These are phyloP conservation scores for Yamadazyma scolyti DNA, from an alignment of 805 yeast species.

Conservation along the genomic window DNA sequence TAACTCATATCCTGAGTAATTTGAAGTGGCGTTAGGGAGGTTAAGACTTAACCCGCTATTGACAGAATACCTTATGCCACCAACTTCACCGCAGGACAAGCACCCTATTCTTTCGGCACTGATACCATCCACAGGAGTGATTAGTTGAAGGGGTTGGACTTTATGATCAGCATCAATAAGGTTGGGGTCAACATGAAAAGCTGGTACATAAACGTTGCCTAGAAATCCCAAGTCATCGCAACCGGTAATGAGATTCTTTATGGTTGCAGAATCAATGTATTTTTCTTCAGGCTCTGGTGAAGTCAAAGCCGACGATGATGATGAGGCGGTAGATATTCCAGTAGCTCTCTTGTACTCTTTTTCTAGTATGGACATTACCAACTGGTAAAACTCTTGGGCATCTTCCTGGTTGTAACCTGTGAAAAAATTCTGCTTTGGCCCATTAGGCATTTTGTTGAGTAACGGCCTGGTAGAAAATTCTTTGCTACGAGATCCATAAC, in stretches of 20 bases:
- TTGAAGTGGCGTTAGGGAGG: constrained; percentile 44
- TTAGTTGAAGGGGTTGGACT: constrained; percentile 50
- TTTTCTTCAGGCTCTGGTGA: constrained; percentile 19
- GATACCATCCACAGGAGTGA: constrained; percentile 91
- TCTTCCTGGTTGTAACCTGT: constrained; percentile 91
- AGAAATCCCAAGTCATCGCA: constrained; percentile 51
- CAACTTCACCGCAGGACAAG: constrained; percentile 85
- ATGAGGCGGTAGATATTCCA: constrained; percentile 17
- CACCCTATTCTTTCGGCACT: constrained; percentile 90
- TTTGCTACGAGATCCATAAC: constrained; percentile 47
- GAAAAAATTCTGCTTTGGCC: constrained; percentile 73
- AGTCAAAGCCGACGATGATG: constrained; percentile 3
- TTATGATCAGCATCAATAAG: constrained; percentile 39
- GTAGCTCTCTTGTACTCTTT: constrained; percentile 41
- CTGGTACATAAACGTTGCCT: constrained; percentile 69
- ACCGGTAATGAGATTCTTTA: constrained; percentile 29
- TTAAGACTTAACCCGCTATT: constrained; percentile 71
- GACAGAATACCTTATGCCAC: constrained; percentile 83
- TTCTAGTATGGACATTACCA: constrained; percentile 65
- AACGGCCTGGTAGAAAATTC: constrained; percentile 60
- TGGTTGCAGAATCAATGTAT: constrained; percentile 18
- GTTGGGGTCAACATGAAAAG: constrained; percentile 74
- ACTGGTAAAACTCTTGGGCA: constrained; percentile 93
- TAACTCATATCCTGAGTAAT: constrained; percentile 34
- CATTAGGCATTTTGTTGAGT: constrained; percentile 67